Base-by-base conservation (phyloP, 768 basidiomycete genomes). In the Phylloporus sp. region DNA sequence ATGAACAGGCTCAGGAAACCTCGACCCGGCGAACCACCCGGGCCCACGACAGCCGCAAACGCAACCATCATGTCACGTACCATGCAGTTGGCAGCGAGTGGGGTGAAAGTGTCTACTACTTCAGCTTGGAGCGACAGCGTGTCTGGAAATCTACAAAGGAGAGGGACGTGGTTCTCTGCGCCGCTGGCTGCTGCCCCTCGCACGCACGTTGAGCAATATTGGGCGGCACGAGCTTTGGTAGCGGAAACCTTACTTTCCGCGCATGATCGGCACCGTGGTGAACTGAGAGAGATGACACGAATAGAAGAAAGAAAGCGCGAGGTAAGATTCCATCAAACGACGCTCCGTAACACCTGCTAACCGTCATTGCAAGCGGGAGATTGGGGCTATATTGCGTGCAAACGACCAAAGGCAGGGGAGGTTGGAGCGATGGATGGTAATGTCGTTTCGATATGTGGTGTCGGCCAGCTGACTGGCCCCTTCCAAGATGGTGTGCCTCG, bases 171-270 rank as follows among this genome's bases (percentile, higher is more conserved):
- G 62, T 53, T 48, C 39, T 50, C 53, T 34, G 42, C 60, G n/a
- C 61, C 63, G 15, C 31, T 33, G n/a, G 38, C 39, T 26, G 51
- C 53, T 26, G 47, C 43, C 3, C 68, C 70, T 28, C 59, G 48
- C 32, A 64, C 67, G 11, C 45, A 42, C 13, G 58, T 60, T 2
- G 81, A 81, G 53, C 79, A 77, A 49, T 84, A 84, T 56, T 87
- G 86, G 86, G 80, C 80, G 22, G 67, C 76, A 14, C 77, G 85
- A 4, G 83, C 85, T 4, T 54, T 84, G 20, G 72, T 76, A 4
- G 84, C 84, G 1, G 86, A 88, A 59, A 74, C 80, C 3, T 62
- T 82, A 31, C 69, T 87, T 3, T 64, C 71, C 0, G 76, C 75
- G 21, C 71, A 71, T 31, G 67, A 68, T 26, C 63, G 58, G 17